Percentiles rank a stretch among this genome's conserved stretches.
These are phyloP conservation scores for Ascochyta viciae-villosae DNA, from an alignment of 2,329 filamentous ascomycete species.

Conservation along the genomic window DNA sequence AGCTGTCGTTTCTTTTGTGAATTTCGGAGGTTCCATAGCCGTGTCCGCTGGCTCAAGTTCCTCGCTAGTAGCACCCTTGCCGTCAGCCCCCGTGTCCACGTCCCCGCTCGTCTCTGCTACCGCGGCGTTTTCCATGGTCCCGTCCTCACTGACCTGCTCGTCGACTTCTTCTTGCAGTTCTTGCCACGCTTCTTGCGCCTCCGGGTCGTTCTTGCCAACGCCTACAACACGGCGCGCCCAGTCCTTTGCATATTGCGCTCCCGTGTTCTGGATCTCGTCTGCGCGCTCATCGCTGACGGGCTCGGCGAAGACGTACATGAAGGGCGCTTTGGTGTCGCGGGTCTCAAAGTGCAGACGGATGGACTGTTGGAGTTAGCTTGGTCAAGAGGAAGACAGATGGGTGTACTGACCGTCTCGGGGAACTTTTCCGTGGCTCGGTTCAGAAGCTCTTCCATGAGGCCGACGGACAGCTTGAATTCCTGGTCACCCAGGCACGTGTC, in stretches of 20 bases:
- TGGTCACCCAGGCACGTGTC: slow-evolving; percentile 74
- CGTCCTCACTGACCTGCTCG: slow-evolving; percentile 40
- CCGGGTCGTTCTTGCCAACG: slow-evolving; percentile 34
- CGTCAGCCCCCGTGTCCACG: neutral
- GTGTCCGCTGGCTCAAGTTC: neutral
- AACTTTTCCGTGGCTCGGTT: slow-evolving; percentile 77
- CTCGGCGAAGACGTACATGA: slow-evolving; percentile 90
- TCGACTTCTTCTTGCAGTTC: slow-evolving; percentile 42
- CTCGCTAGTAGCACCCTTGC: neutral
- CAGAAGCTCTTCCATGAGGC: slow-evolving; percentile 79
- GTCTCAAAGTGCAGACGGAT: slow-evolving; percentile 85
- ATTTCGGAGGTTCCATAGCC: neutral
- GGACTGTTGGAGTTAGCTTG: slow-evolving; percentile 55
- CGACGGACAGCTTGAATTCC: slow-evolving; percentile 84
- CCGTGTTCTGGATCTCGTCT: slow-evolving; percentile 72
- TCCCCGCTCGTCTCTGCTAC: neutral
- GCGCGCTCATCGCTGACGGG: slow-evolving; percentile 79
- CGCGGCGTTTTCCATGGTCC: slow-evolving; percentile 11
- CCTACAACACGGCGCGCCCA: slow-evolving; percentile 71
- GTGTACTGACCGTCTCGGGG: slow-evolving; percentile 64
- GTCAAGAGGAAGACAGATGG: too few species aligned
- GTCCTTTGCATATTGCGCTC: slow-evolving; percentile 68
- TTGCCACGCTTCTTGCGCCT: slow-evolving; percentile 43
- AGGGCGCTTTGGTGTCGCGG: slow-evolving; percentile 64
- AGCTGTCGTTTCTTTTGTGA: neutral